Evolutionary conservation across 805 yeast genomes (phyloP).

Genomic region (Saccharomycopsis lassenensis): DNA sequence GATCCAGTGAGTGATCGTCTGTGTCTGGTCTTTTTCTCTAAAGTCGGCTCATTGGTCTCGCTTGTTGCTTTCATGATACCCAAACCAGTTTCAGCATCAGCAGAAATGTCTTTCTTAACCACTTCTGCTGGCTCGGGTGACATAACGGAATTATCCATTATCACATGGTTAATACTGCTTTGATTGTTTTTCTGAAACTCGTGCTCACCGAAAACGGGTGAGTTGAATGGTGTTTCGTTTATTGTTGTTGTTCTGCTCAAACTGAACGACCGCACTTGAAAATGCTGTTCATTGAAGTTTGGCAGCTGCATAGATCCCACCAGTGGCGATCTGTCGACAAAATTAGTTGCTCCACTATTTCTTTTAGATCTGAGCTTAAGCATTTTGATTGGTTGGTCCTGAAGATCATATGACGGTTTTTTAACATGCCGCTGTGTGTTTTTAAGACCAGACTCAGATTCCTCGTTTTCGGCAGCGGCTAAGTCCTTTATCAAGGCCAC

Average conservation of each 20-base stretch:
- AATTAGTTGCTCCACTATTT: slow-evolving; percentile 2
- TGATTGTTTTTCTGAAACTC: background rate
- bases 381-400: background rate
- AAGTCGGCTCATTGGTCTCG: background rate
- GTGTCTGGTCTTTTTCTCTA: slow-evolving; percentile 8
- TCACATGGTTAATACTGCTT: too few species aligned
- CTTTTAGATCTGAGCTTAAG: slow-evolving; percentile 1
- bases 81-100: slow-evolving; percentile 1
- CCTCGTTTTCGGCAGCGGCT: background rate
- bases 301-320: slow-evolving; percentile 7
- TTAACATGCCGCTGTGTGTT: too few species aligned
- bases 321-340: slow-evolving; percentile 4
- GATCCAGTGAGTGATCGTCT: slow-evolving; percentile 25
- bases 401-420: too few species aligned
- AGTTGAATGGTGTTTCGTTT: slow-evolving; percentile 7
- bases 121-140: too few species aligned
- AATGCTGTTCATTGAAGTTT: slow-evolving; percentile 1
- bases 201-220: slow-evolving; percentile 1
- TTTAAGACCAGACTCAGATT: background rate
- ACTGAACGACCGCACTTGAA: slow-evolving; percentile 14
- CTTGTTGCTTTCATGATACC: too few species aligned
- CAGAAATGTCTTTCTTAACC: background rate
- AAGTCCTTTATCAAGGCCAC: background rate
- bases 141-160: too few species aligned
- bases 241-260: slow-evolving; percentile 5